Base-by-base conservation (phyloP, 192 early-diverging fungal species). In the Backusella westeae region DNA sequence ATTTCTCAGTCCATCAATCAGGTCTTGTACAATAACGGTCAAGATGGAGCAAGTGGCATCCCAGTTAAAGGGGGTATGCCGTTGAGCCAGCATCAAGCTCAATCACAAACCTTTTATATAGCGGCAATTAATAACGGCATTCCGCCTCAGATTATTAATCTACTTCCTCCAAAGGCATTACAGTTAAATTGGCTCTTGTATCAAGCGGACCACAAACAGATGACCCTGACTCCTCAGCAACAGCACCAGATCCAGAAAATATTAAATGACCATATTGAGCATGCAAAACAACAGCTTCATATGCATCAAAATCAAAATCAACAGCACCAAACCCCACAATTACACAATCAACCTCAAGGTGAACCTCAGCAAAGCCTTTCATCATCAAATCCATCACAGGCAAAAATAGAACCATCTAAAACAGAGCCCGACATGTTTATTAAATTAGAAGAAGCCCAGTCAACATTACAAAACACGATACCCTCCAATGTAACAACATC, bases 121-220 rank as follows among this genome's bases (percentile, higher is more conserved):
- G 72, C 80, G 2, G 80, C 80, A 6, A 69, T 81, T 9, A 49
- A 41, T 5, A 71, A 53, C 67, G 76, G 76, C 39, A 59, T 78
- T 12, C 59, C 80, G 41, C 75, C 80, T 46, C 72, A 73, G 41
- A 72, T 81, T 53, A 76, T 75, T 14, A 66, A 72, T 4, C 42
- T 74, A 5, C 32, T 81, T n/a, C 80, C 80, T n/a, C 72, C 34
- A 2, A 77, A 73, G 2, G 80, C 80, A 26, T 42, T 81, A 1
- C 80, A 81, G 36, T 77, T 69, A 12, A 78, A 66, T 17, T 81
- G 80, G 80, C 29, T 81, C 17, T 49, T 81, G 12, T 73, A 78
- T 36, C 76, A 81, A 41, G 67, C 76, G 9, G 69, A 34, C 0
- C 76, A 72, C 6, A 65, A 69, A 2, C 77, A 78, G 34, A 63